Evolutionary conservation across 345 rosid species (phyloP).

Genomic region (Melaleuca alternifolia): DNA sequence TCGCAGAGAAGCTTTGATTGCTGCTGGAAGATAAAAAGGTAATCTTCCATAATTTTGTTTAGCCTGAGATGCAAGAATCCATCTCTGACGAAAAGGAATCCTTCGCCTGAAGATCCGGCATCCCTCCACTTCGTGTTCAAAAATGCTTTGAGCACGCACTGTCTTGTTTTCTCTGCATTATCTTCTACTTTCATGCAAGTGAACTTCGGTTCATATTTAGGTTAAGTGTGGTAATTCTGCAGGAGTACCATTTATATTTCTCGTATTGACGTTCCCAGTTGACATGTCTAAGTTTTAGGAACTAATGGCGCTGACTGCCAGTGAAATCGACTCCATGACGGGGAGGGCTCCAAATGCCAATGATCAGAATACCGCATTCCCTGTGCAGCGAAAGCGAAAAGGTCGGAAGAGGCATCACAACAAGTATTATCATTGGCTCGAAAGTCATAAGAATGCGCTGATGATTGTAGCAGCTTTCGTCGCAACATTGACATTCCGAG

Average conservation of each 20-base stretch:
- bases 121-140: neutral
- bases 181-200: neutral
- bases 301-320: neutral
- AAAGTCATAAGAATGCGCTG: too few species aligned
- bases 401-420: too few species aligned
- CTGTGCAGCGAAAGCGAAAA: too few species aligned
- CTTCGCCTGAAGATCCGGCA: neutral
- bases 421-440: too few species aligned
- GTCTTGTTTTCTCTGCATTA: neutral
- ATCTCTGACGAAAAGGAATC: neutral
- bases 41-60: neutral
- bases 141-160: neutral
- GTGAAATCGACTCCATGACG: too few species aligned
- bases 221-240: neutral
- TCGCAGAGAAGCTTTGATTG: slow-evolving; percentile 74
- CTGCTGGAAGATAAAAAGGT: slow-evolving; percentile 71
- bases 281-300: slow-evolving; percentile 6
- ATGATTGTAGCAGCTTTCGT: too few species aligned
- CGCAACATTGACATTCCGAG: too few species aligned
- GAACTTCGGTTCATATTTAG: neutral
- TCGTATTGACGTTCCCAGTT: neutral
- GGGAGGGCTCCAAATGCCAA: too few species aligned
- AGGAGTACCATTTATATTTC: neutral
- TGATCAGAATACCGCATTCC: too few species aligned
- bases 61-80: neutral